phyloP scores from a whole-genome alignment of 768 basidiomycete species.

The Mycena maculata region DNA sequence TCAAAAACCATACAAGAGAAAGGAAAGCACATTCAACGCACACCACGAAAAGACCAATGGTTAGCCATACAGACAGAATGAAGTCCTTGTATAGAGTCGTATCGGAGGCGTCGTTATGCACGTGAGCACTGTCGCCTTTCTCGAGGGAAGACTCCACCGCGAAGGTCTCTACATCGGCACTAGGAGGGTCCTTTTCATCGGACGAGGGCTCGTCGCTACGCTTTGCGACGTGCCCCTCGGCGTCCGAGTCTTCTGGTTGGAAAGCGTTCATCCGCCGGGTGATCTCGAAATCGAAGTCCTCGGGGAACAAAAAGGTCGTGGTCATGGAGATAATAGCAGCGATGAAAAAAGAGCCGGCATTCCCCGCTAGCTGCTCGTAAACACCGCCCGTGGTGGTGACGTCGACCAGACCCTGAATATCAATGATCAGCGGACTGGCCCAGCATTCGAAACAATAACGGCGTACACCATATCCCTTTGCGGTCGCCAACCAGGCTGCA shows the following conservation, averaged over 20 bases:
- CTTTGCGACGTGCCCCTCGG: constrained; percentile 14
- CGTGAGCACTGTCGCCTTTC: neutral
- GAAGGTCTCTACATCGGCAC: neutral
- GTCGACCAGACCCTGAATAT: constrained; percentile 9
- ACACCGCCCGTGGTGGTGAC: constrained; percentile 26
- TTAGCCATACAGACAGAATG: constrained; percentile 24
- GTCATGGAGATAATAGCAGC: constrained; percentile 21
- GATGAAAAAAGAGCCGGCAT: constrained; percentile 30
- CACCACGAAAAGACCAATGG: constrained; percentile 23
- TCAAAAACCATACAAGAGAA: no score
- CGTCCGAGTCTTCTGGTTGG: constrained; percentile 19
- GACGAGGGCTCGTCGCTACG: neutral
- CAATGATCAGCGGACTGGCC: neutral
- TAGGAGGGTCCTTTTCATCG: neutral
- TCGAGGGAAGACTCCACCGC: neutral
- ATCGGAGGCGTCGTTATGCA: constrained; percentile 14
- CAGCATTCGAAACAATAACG: neutral
- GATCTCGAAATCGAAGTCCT: constrained; percentile 24
- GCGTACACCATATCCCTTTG: constrained; percentile 22
- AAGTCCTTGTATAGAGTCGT: constrained; percentile 25
- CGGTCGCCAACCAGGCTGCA: constrained; percentile 31
- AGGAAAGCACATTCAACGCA: neutral
- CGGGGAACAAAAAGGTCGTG: constrained; percentile 10
- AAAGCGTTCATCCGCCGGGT: constrained; percentile 21
- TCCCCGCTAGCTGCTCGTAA: constrained; percentile 30